These are phyloP conservation scores for Neurospora sp. DNA, from an alignment of 495 filamentous ascomycete species.

Conservation along the genomic window DNA sequence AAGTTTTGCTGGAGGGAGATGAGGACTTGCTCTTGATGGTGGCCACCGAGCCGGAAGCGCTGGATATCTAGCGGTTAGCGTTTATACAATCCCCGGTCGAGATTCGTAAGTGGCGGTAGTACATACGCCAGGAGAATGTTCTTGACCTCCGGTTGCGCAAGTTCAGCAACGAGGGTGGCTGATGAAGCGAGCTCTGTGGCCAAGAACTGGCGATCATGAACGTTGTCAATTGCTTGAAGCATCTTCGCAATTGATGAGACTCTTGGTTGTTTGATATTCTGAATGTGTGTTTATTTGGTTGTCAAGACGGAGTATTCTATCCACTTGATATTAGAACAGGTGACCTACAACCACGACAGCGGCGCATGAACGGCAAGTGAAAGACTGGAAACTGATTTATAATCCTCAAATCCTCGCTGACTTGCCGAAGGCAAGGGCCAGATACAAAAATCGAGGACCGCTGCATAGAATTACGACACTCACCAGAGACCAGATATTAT, in stretches of 20 bases:
- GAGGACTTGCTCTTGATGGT: slow-evolving; percentile 58
- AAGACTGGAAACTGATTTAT: neutral
- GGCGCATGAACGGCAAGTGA: neutral
- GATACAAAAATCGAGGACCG: neutral
- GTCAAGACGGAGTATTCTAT: neutral
- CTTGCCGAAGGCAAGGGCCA: neutral
- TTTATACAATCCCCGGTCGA: neutral
- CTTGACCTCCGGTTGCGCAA: neutral
- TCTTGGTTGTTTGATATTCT: neutral
- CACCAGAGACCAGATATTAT: neutral
- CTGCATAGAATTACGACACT: neutral
- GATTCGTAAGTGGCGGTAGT: neutral
- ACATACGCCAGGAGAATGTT: neutral
- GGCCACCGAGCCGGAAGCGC: slow-evolving; percentile 50
- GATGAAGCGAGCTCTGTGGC: neutral
- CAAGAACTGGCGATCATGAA: neutral
- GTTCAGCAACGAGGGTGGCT: neutral
- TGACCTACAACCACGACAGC: neutral
- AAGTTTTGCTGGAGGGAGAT: neutral
- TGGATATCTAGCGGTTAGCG: slow-evolving; percentile 1
- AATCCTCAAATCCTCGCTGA: neutral
- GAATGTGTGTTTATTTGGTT: neutral
- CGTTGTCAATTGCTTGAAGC: neutral
- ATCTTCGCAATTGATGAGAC: neutral
- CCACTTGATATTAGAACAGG: neutral